These are phyloP conservation scores for Tolypocladium endophyticum DNA, from an alignment of 2,329 filamentous ascomycete species.

Conservation along the genomic window DNA sequence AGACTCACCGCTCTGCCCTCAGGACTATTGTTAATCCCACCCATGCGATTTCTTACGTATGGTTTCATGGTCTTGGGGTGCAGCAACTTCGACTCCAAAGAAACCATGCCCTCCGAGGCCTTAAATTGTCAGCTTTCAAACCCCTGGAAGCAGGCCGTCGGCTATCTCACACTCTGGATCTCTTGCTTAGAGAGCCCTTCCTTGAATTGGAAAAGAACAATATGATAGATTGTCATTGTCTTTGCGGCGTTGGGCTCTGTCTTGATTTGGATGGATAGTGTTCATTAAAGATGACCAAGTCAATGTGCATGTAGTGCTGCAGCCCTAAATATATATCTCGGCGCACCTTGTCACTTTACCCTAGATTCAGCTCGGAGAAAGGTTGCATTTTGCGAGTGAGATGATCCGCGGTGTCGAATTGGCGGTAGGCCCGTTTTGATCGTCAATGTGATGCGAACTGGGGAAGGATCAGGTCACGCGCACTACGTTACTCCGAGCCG, in stretches of 20 bases:
- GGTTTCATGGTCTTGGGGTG: neutral
- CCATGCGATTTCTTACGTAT: neutral
- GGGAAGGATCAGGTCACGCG: too few relatives aligned
- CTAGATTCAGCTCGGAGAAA: neutral
- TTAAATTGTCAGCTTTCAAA: neutral
- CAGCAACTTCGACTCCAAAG: neutral
- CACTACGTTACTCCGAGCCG: too few relatives aligned
- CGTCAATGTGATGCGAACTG: too few relatives aligned
- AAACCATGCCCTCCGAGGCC: neutral
- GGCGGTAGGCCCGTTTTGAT: too few relatives aligned
- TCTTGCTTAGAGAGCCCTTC: neutral
- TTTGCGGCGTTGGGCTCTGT: neutral
- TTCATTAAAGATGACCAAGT: too few relatives aligned
- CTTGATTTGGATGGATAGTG: neutral
- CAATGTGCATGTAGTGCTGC: neutral
- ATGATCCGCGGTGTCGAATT: neutral
- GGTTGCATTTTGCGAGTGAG: neutral
- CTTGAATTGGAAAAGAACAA: neutral
- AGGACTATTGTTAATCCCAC: neutral
- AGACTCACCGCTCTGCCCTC: neutral
- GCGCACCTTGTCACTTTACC: fast-evolving
- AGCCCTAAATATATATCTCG: neutral
- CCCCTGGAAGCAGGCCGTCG: neutral
- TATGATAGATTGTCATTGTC: neutral
- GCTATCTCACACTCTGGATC: neutral